Evolutionary conservation across 2,329 filamentous ascomycete species (phyloP).

Genomic region (Aspergillus caelatus): DNA sequence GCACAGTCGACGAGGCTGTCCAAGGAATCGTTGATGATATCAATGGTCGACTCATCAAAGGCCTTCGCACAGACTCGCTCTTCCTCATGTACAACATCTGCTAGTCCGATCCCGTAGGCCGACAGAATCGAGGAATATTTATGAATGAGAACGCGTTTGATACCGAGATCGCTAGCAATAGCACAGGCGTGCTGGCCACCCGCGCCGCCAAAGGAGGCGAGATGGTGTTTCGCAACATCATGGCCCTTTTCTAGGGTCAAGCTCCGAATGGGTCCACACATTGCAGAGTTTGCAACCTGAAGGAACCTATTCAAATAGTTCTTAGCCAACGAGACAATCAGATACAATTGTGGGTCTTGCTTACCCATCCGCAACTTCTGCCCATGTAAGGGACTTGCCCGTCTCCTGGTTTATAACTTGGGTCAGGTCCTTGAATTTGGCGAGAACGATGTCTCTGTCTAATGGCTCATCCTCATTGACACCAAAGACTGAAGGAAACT

Average conservation of each 20-base stretch:
- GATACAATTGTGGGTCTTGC: no score
- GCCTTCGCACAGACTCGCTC: no score
- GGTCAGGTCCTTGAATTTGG: slow-evolving; percentile 71
- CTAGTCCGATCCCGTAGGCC: slow-evolving; percentile 88
- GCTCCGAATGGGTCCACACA: slow-evolving; percentile 83
- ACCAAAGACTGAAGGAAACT: slow-evolving; percentile 95
- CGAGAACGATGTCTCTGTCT: slow-evolving; percentile 71
- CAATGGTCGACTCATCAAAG: no score
- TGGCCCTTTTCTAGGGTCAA: slow-evolving; percentile 88
- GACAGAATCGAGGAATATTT: slow-evolving; percentile 87
- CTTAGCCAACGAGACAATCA: no score
- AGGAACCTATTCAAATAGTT: slow-evolving; percentile 61
- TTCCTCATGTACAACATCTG: slow-evolving; percentile 64
- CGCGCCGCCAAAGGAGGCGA: slow-evolving; percentile 87
- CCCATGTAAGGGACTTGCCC: slow-evolving; percentile 64
- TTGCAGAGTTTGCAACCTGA: slow-evolving; percentile 86
- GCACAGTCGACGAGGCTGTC: no score
- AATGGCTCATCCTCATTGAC: slow-evolving; percentile 66
- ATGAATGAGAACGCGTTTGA: slow-evolving; percentile 80
- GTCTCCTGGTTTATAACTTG: slow-evolving; percentile 69
- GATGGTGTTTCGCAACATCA: slow-evolving; percentile 79
- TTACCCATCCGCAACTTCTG: slow-evolving; percentile 68
- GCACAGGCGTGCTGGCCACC: slow-evolving; percentile 92
- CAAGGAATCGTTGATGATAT: no score
- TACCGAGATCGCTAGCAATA: slow-evolving; percentile 79